phyloP scores from a whole-genome alignment of 1,284 basidiomycete species.

The Puccinia sorghi region DNA sequence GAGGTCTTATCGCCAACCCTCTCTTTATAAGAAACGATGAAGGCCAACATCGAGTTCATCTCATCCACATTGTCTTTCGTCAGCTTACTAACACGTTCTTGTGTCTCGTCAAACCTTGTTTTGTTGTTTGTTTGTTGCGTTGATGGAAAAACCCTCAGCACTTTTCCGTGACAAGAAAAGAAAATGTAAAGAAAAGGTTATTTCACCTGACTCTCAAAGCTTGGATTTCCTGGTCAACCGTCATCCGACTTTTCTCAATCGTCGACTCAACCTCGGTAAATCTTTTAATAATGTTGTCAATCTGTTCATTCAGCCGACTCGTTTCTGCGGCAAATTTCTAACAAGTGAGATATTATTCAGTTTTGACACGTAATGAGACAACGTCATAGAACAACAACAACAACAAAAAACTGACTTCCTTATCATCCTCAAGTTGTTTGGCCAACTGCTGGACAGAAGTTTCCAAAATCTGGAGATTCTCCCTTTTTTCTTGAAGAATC shows the following conservation, averaged over 20 bases:
- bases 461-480: conserved; percentile 69
- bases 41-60: conserved; percentile 36
- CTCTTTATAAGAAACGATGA: conserved; percentile 35
- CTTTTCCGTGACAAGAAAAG: background rate
- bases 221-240: conserved; percentile 29
- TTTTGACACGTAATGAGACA: no score
- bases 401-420: conserved; percentile 64
- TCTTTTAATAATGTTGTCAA: conserved; percentile 21
- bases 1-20: conserved; percentile 26
- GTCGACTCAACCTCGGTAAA: conserved; percentile 18
- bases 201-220: conserved; percentile 37
- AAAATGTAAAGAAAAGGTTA: background rate
- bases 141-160: background rate
- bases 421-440: conserved; percentile 74
- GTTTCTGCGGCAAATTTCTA: conserved; percentile 42
- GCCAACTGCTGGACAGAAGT: conserved; percentile 59
- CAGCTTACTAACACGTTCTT: conserved; percentile 25
- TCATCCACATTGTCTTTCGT: conserved; percentile 46
- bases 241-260: conserved; percentile 20
- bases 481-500: conserved; percentile 61
- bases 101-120: conserved; percentile 32
- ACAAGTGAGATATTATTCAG: no score
- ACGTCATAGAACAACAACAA: no score
- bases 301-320: conserved; percentile 35
- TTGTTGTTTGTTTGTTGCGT: background rate